Evolutionary conservation across 305 asterid species (phyloP).

Genomic region (Fraxinus velutina): DNA sequence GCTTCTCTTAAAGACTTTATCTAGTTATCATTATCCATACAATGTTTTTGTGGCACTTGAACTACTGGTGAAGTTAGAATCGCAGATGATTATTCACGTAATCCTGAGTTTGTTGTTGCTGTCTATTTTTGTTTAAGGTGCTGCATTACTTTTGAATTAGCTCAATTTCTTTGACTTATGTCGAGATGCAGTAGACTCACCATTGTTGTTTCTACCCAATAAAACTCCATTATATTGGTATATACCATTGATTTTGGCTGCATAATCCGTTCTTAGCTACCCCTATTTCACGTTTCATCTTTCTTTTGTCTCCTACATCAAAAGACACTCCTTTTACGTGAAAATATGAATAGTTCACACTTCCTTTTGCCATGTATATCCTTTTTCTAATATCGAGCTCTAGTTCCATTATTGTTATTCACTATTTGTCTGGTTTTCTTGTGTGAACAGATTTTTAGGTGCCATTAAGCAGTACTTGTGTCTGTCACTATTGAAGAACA

Average conservation of each 20-base stretch:
- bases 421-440: constrained; percentile 5
- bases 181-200: not conserved
- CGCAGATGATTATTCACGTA: not conserved
- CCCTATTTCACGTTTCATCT: constrained; percentile 3
- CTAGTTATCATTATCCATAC: not conserved
- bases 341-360: not conserved
- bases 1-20: not conserved
- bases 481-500: constrained; percentile 92
- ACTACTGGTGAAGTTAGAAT: not conserved
- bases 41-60: not conserved
- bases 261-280: constrained; percentile 1
- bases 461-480: constrained; percentile 99
- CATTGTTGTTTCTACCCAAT: not conserved
- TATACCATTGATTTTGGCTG: constrained; percentile 1
- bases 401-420: constrained; percentile 19
- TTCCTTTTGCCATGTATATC: not conserved
- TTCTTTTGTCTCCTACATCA: constrained; percentile 1
- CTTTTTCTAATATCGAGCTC: not conserved
- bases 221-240: constrained; percentile 2
- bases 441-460: constrained; percentile 73
- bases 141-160: constrained; percentile 1
- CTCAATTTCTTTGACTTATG: constrained; percentile 2
- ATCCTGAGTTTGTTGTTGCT: not conserved
- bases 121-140: not conserved
- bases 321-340: not conserved